A percentile compares a stretch with the other conserved stretches of the same genome.
Evolutionary conservation across 2,329 filamentous ascomycete species (phyloP).

Genomic region (Didymella exigua): DNA sequence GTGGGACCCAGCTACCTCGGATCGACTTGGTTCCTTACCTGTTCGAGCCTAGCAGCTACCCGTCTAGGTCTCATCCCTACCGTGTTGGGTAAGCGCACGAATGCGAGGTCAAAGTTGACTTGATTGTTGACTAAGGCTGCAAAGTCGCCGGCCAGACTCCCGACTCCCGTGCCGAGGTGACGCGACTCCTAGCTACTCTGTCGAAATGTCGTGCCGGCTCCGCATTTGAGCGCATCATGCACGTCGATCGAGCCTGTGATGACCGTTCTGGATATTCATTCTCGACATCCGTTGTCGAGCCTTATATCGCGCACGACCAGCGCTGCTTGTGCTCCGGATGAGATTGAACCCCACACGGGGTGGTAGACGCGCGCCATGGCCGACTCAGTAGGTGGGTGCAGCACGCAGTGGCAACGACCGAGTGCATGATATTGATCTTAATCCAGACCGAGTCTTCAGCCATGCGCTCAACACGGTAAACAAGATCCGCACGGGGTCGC

Average conservation of each 20-base stretch:
- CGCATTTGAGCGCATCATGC: constrained; percentile 26
- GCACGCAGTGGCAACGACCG: not conserved
- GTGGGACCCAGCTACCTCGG: no score
- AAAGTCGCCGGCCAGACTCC: not conserved
- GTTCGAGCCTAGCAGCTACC: no score
- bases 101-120: no score
- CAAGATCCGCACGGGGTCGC: constrained; percentile 92
- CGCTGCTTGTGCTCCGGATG: no score
- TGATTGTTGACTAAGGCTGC: no score
- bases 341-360: not conserved
- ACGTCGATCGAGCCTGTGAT: not conserved
- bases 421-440: constrained; percentile 7
- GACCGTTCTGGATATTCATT: not conserved
- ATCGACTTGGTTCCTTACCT: no score
- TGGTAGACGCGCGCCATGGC: constrained; percentile 39
- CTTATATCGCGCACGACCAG: constrained; percentile 3
- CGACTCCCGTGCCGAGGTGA: constrained; percentile 1
- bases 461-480: constrained; percentile 99
- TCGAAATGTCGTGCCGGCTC: constrained; percentile 12
- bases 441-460: constrained; percentile 91
- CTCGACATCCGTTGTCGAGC: no score
- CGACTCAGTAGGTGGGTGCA: constrained; percentile 49
- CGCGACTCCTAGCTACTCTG: constrained; percentile 6
- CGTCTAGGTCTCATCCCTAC: no score
- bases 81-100: no score